Evolutionary conservation across 148 eudicot genomes (phyloP), one percentile per base, ranked within the genome.

Genomic region (Silene conica): DNA sequence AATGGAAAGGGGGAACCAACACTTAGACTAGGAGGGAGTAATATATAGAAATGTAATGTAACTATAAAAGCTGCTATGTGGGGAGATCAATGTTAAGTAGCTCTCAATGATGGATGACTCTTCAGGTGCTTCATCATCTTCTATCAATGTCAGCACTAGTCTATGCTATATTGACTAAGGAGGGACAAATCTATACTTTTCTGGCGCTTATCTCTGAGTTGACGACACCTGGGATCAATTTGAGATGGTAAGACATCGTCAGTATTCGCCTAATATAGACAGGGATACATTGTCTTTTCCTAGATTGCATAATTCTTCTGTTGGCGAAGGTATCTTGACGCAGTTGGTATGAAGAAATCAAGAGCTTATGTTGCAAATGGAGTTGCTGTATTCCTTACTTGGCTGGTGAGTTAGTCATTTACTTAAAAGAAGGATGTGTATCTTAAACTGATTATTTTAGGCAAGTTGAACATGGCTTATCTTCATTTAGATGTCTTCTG

Each of bases 191-290:
- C 58, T 95, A 95, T 73, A 80, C 88, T 61, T 77, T 84, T 64
- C 83, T 95, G 96, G 97, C 87, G 82, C 96, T 95, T 76, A 82
- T 90, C 69, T 84, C 93, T 18, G 99, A 95, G 83, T 80, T 73
- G 81, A 95, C 97, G 67, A 95, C 99, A 57, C 99, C 99, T 16
- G 92, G 87, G 63, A 91, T 95, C 52, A 95, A 95, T 78, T 70
- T 92, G 73, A 87, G 99, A 95, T 95, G 99, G 99, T 90, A 86
- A 85, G 34, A 28, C 63, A 28, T 50, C 63, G 28, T 50, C 50
- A 28, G 22, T 54, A 68, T 10, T 63, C 21, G 28, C 34, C 52
- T 14, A 56, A 52, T 31, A 10, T 57, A 25, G 25, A 21, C 50
- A 19, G 60, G 15, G 13, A 59, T 46, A 61, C 58, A 55, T 72